phyloP scores from a whole-genome alignment of 148 eudicot genomes.

The Chenopodium suecicum region DNA sequence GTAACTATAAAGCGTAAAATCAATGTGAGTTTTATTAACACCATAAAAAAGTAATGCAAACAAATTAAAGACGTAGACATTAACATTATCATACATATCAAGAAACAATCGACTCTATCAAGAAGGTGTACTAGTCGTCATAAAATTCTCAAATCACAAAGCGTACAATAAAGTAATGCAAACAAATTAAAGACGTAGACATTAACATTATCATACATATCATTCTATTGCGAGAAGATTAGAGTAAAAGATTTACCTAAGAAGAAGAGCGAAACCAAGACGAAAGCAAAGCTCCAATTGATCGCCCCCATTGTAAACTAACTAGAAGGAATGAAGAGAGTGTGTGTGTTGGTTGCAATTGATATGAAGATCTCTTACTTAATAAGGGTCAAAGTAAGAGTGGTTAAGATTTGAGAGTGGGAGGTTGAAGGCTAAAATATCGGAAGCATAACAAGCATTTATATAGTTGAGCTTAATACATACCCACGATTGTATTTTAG shows the following conservation, averaged over 20 bases:
- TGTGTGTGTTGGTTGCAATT: not conserved
- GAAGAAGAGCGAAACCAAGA: not conserved
- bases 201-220: too few relatives aligned
- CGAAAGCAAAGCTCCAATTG: slow-evolving; percentile 6
- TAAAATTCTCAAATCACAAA: too few relatives aligned
- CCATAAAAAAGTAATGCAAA: too few relatives aligned
- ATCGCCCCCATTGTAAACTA: not conserved
- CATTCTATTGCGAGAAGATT: not conserved
- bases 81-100: too few relatives aligned
- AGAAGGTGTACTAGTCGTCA: too few relatives aligned
- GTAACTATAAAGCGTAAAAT: too few relatives aligned
- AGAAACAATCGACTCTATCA: too few relatives aligned
- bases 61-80: too few relatives aligned
- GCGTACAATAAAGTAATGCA: too few relatives aligned
- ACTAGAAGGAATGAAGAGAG: not conserved
- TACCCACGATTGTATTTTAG: not conserved
- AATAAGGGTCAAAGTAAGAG: not conserved
- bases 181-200: too few relatives aligned
- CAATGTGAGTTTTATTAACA: too few relatives aligned
- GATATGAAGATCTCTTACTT: not conserved
- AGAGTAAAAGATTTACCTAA: not conserved
- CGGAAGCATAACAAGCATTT: not conserved
- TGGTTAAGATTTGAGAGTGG: not conserved
- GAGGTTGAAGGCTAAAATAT: not conserved
- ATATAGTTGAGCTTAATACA: not conserved